These are phyloP conservation scores for Chlamydomonas incerta DNA, from an alignment of 139 green algal species.

Conservation along the genomic window DNA sequence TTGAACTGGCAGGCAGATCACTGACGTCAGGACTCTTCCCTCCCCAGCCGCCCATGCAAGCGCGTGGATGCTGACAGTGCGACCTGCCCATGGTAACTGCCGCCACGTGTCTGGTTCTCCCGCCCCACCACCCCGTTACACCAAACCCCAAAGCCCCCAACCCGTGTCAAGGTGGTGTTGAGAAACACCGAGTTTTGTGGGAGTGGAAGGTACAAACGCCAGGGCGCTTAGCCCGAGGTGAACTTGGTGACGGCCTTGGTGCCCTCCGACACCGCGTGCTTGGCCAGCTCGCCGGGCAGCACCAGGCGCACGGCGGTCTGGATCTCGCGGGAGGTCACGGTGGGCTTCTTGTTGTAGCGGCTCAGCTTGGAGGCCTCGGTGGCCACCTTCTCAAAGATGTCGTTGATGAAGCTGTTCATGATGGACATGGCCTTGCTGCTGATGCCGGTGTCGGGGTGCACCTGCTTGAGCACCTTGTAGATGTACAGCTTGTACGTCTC, in stretches of 20 bases:
- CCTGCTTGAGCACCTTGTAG: conserved; percentile 94
- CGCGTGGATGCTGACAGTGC: too few species aligned
- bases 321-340: conserved; percentile 67
- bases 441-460: conserved; percentile 97
- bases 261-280: conserved; percentile 85
- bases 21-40: too few species aligned
- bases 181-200: too few species aligned
- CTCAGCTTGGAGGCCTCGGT: conserved; percentile 76
- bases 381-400: conserved; percentile 91
- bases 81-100: too few species aligned
- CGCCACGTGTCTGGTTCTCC: too few species aligned
- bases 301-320: conserved; percentile 89
- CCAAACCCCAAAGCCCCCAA: too few species aligned
- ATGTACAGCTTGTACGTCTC: conserved; percentile 99
- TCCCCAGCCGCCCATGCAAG: too few species aligned
- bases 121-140: too few species aligned
- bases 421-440: conserved; percentile 96
- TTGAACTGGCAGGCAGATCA: too few species aligned
- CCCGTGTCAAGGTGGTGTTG: too few species aligned
- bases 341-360: conserved; percentile 62
- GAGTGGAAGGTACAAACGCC: too few species aligned
- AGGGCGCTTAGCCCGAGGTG: conserved; percentile 64
- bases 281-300: conserved; percentile 87
- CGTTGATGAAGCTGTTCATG: conserved; percentile 97
- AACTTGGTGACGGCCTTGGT: conserved; percentile 96